These are phyloP conservation scores for Ascoidea tarda DNA, from an alignment of 805 yeast genomes.

Conservation along the genomic window DNA sequence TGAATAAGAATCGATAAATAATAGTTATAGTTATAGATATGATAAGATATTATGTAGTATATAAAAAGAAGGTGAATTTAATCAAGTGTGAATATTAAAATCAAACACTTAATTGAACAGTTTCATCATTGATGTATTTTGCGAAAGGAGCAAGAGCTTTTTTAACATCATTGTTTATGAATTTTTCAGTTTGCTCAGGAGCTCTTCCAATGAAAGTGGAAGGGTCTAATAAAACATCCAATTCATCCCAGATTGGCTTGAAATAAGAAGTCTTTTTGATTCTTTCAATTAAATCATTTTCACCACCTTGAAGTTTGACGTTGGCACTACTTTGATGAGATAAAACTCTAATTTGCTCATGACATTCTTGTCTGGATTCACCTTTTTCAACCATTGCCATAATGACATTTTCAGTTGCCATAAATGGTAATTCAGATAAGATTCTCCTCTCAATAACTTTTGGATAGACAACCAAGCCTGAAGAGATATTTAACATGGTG, in stretches of 20 bases:
- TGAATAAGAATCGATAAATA: too few species aligned
- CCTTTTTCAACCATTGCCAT: conserved; percentile 99
- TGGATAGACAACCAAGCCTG: conserved; percentile 95
- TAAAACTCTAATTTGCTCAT: conserved; percentile 91
- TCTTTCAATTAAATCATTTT: conserved; percentile 90
- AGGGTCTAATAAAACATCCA: conserved; percentile 77
- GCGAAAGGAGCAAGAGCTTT: conserved; percentile 63
- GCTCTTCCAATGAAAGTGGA: conserved; percentile 96
- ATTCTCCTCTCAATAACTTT: conserved; percentile 97
- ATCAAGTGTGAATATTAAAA: background rate
- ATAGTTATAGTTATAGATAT: too few species aligned
- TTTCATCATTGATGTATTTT: conserved; percentile 43
- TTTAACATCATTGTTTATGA: conserved; percentile 72
- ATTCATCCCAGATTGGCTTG: conserved; percentile 76
- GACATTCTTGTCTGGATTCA: conserved; percentile 96
- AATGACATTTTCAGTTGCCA: conserved; percentile 98
- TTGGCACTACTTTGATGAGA: conserved; percentile 96
- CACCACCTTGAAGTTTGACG: conserved; percentile 97
- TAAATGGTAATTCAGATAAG: conserved; percentile 88
- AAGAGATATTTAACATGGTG: conserved; percentile 81
- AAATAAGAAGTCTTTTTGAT: conserved; percentile 66
- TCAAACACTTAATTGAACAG: conserved; percentile 71
- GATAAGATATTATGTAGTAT: too few species aligned
- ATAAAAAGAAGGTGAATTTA: background rate
- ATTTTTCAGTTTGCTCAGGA: conserved; percentile 93